Evolutionary conservation across 495 filamentous ascomycete genomes (phyloP).

Genomic region (Penicillium goetzii): DNA sequence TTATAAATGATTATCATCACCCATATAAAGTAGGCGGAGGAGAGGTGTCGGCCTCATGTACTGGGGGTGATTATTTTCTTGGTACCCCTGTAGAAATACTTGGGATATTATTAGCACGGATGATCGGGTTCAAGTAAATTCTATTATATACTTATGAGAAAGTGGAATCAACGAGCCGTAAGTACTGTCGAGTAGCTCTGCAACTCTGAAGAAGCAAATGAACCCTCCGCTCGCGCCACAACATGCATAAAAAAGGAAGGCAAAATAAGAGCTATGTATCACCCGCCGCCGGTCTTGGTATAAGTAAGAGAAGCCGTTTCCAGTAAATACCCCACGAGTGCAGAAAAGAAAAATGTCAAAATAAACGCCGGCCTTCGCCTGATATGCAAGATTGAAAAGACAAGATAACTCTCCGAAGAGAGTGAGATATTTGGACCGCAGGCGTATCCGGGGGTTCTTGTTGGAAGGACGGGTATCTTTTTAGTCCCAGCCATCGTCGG

Average conservation of each 20-base stretch:
- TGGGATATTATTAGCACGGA: not conserved
- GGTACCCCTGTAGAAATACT: too few relatives aligned
- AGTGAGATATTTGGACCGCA: conserved; percentile 9
- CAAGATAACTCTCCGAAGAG: conserved; percentile 17
- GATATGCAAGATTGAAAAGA: conserved; percentile 40
- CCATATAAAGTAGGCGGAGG: too few relatives aligned
- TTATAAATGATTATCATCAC: too few relatives aligned
- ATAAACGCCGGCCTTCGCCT: conserved; percentile 38
- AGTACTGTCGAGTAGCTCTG: conserved; percentile 14
- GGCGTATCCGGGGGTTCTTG: not conserved
- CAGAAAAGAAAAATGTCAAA: not conserved
- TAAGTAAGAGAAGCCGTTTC: conserved; percentile 13
- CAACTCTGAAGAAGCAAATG: conserved; percentile 15
- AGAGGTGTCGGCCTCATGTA: too few relatives aligned
- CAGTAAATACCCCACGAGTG: conserved; percentile 3
- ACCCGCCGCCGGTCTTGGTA: conserved; percentile 13
- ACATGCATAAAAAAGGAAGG: conserved; percentile 18
- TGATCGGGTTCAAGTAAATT: conserved; percentile 10
- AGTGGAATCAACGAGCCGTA: conserved; percentile 4
- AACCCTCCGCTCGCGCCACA: conserved; percentile 15
- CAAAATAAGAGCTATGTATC: conserved; percentile 19
- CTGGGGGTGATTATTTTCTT: too few relatives aligned
- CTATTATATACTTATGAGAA: conserved; percentile 34
- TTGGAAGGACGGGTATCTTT: not conserved
- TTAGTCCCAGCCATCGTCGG: conserved; percentile 41